Evolutionary conservation across 2,329 filamentous ascomycete genomes (phyloP).

Genomic region (Aspergillus puulaauensis): DNA sequence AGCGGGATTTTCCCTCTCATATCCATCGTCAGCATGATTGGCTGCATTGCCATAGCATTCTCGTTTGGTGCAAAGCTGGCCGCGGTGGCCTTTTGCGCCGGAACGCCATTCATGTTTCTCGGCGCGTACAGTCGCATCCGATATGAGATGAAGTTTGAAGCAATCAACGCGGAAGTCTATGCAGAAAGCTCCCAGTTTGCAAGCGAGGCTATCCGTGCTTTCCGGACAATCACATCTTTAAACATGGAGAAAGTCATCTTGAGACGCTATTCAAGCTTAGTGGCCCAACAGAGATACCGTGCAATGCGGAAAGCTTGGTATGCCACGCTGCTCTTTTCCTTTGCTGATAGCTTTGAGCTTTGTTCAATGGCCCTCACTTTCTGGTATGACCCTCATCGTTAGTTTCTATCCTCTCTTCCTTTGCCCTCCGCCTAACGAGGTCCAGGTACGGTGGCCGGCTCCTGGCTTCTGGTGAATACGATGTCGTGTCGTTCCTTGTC

Average conservation of each 20-base stretch:
- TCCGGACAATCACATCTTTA: conserved; percentile 68
- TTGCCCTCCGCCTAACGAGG: too few relatives aligned
- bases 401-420: background rate
- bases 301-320: conserved; percentile 63
- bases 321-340: conserved; percentile 62
- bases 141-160: conserved; percentile 68
- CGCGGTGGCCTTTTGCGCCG: conserved; percentile 63
- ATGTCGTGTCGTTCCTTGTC: conserved; percentile 52
- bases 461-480: conserved; percentile 53
- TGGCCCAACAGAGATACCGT: conserved; percentile 56
- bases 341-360: conserved; percentile 53
- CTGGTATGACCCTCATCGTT: conserved; percentile 42
- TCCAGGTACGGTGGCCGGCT: conserved; percentile 64
- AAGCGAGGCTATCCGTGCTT: conserved; percentile 69
- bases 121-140: conserved; percentile 53
- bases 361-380: conserved; percentile 56
- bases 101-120: conserved; percentile 50
- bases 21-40: conserved; percentile 64
- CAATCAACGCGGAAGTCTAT: conserved; percentile 67
- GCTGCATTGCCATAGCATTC: conserved; percentile 66
- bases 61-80: conserved; percentile 74
- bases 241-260: conserved; percentile 68
- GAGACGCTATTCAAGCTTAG: conserved; percentile 58
- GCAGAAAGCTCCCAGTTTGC: conserved; percentile 73
- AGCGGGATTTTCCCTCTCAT: conserved; percentile 55